Percentiles rank a stretch among this genome's conserved stretches.
These are phyloP conservation scores for Malus hybrid DNA, from an alignment of 331 rosid genomes.

Conservation along the genomic window DNA sequence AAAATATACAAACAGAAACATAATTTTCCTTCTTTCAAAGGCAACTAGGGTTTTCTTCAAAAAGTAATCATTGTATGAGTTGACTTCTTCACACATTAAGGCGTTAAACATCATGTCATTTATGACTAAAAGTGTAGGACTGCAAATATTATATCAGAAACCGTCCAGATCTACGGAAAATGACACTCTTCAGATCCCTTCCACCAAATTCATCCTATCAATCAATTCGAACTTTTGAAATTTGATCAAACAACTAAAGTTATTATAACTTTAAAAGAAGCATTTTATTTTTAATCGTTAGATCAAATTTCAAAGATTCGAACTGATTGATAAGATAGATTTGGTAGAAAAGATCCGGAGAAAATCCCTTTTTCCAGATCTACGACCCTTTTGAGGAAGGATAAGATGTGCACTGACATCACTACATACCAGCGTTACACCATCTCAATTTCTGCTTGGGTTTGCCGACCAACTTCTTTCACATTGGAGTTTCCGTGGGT, in stretches of 20 bases:
- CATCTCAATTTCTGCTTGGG: slow-evolving; percentile 17
- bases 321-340: too few relatives aligned
- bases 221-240: too few relatives aligned
- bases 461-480: slow-evolving; percentile 38
- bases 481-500: slow-evolving; percentile 22
- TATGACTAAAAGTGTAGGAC: slow-evolving; percentile 14
- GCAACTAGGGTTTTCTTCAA: slow-evolving; percentile 2
- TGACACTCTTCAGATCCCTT: too few relatives aligned
- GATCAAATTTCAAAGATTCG: too few relatives aligned
- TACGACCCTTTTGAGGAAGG: slow-evolving; percentile 33
- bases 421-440: not conserved
- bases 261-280: too few relatives aligned
- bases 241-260: too few relatives aligned
- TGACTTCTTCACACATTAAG: slow-evolving; percentile 32
- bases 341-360: too few relatives aligned
- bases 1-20: not conserved
- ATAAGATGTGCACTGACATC: slow-evolving; percentile 35
- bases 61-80: slow-evolving; percentile 19
- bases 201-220: too few relatives aligned
- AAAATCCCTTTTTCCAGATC: slow-evolving; percentile 17
- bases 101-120: slow-evolving; percentile 32
- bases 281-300: too few relatives aligned
- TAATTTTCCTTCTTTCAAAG: not conserved
- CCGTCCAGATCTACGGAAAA: slow-evolving; percentile 26
- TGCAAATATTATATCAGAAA: slow-evolving; percentile 10